Conservation (phyloP, 129 eudicot species). For the Daucus carota region DNA sequence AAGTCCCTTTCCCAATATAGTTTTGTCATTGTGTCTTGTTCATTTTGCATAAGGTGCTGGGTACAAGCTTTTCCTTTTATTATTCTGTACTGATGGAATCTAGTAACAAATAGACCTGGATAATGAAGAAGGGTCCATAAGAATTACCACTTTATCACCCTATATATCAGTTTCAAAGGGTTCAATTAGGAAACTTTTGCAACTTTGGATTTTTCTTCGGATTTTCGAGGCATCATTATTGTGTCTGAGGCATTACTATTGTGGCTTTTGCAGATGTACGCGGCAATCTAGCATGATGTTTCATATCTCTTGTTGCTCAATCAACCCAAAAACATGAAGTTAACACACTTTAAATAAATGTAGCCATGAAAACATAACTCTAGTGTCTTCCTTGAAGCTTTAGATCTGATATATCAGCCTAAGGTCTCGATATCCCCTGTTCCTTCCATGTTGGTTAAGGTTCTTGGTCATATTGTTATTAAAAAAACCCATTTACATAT, state of each 20-base stretch:
- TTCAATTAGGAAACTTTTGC: not conserved
- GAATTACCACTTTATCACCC: not conserved
- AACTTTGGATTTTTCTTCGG: not conserved
- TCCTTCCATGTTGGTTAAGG: not conserved
- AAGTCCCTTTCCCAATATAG: not conserved
- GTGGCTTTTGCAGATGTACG: not conserved
- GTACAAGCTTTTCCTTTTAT: not conserved
- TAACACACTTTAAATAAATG: not conserved
- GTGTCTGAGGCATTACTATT: not conserved
- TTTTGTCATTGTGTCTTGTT: not conserved
- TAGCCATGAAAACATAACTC: not conserved
- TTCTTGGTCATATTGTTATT: not conserved
- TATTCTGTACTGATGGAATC: not conserved
- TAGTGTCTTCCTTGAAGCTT: not conserved
- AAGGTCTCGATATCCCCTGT: not conserved
- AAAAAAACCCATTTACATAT: not conserved
- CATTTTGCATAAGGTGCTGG: not conserved
- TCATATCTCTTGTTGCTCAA: not conserved
- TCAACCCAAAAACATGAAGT: not conserved
- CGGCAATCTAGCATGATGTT: not conserved
- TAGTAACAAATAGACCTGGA: not conserved
- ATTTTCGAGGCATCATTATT: not conserved
- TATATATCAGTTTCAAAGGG: not conserved
- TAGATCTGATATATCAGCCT: not conserved
- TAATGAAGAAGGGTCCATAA: not conserved